Base-by-base conservation (phyloP, 495 filamentous ascomycete genomes). In the Penicillium cataractarum region DNA sequence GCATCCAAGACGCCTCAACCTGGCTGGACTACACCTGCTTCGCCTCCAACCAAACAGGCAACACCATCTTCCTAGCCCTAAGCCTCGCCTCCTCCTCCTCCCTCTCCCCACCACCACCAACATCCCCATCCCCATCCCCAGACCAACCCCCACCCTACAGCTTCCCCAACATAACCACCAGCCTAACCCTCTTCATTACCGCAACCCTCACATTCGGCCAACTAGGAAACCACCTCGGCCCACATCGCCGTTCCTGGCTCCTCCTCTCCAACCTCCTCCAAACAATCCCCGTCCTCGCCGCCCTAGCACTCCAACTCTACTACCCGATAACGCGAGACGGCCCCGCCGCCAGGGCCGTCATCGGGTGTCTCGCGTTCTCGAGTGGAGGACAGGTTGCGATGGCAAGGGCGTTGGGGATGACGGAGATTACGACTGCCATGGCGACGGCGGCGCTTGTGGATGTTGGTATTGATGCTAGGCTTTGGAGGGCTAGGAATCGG, bases 361-460 rank as follows among this genome's bases (percentile, higher is more conserved):
- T 88, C 52, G 78, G 71, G 0, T 69, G 86, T 32, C 70, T 89
- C 21, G 85, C 86, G 3, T 80, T 82, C 37, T 80, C 85, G 3
- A 81, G 84, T 0, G 86, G 86, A 1, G 80, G 74, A 7, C 86
- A 88, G 67, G 86, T 89, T 0, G 85, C 85, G 17, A 79, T 85
- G 76, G 76, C 76, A 5, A 74, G 86, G 7, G 71, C 77, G 9
- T 66, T 89, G 60, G 72, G 79, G 49, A 81, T 87, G 71, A 83
- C 84, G 6, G 85, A 89, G 66, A 89, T 88, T 32, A 85, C 77
- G 26, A 88, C 86, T n/a, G 86, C 86, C 3, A 88, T 88, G 85
- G 86, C 86, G 1, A 89, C 86, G 27, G 85, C 86, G 8, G 85
- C 86, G 3, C 88, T 83, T 78, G 71, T 89, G 6, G 86, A 88